phyloP scores from a whole-genome alignment of 2,329 filamentous ascomycete genomes.

The Colletotrichum zoysiae region DNA sequence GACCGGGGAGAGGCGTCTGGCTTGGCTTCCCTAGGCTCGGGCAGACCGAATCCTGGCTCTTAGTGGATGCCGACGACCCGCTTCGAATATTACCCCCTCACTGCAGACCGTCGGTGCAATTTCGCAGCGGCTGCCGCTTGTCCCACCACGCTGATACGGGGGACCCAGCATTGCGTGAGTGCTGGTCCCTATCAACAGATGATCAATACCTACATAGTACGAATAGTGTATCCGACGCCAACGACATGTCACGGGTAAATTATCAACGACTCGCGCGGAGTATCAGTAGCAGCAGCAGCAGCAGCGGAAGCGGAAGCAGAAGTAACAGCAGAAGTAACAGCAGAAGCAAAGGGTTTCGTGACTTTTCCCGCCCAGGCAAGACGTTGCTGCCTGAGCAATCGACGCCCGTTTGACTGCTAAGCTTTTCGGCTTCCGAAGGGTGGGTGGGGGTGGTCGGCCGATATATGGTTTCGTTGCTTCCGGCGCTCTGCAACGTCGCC shows the following conservation, averaged over 20 bases:
- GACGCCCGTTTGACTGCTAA: neutral
- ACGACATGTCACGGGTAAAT: neutral
- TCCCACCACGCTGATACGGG: slow-evolving; percentile 9
- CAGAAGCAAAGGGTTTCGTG: no score
- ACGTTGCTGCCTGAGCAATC: neutral
- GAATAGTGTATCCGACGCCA: slow-evolving; percentile 17
- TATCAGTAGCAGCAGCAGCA: neutral
- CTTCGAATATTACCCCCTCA: neutral
- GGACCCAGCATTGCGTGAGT: neutral
- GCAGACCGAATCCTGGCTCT: slow-evolving; percentile 27
- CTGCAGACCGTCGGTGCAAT: slow-evolving; percentile 7
- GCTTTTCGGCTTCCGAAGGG: neutral
- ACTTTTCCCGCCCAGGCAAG: neutral
- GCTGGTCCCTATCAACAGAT: slow-evolving; percentile 20
- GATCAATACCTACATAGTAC: slow-evolving; percentile 7
- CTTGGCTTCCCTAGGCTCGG: slow-evolving; percentile 18
- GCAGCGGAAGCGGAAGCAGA: neutral
- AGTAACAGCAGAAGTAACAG: neutral
- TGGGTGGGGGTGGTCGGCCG: neutral
- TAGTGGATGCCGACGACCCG: slow-evolving; percentile 14
- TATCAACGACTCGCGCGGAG: neutral
- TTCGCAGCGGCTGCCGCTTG: slow-evolving; percentile 17
- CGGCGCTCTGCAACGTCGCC: neutral
- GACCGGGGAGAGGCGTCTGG: neutral
- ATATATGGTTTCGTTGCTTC: neutral